phyloP scores from a whole-genome alignment of 441 rosid species.

The Metrosideros polymorpha region DNA sequence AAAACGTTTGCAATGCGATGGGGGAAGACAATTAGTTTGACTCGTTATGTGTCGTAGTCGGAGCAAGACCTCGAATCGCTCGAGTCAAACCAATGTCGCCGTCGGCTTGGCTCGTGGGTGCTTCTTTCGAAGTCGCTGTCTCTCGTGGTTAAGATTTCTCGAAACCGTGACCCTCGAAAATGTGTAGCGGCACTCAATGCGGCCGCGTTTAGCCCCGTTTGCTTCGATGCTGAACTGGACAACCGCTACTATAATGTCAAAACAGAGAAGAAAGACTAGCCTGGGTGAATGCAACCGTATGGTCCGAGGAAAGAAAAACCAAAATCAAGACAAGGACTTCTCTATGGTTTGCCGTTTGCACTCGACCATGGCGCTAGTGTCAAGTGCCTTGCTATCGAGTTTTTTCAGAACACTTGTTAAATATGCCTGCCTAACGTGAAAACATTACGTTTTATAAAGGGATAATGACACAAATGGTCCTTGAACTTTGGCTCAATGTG shows the following conservation, averaged over 20 bases:
- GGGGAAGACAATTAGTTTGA: neutral
- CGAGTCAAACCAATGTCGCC: neutral
- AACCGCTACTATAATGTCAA: neutral
- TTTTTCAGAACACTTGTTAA: neutral
- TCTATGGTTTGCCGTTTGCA: too few relatives aligned
- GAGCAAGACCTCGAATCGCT: neutral
- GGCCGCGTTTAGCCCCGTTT: neutral
- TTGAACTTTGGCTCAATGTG: too few relatives aligned
- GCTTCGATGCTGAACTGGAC: neutral
- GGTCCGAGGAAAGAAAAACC: neutral
- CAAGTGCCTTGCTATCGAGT: neutral
- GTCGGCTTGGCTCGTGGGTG: neutral
- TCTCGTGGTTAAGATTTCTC: neutral
- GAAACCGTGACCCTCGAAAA: neutral
- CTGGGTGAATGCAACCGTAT: neutral
- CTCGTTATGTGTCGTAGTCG: neutral
- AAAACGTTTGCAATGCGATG: neutral
- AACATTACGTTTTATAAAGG: neutral
- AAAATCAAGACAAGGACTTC: too few relatives aligned
- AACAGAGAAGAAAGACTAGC: neutral
- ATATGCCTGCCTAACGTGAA: neutral
- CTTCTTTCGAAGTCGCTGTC: neutral
- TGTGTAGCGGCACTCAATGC: neutral
- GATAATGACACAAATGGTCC: too few relatives aligned
- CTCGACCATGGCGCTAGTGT: neutral